Conservation (phyloP, 2,329 filamentous ascomycete genomes). For the Fusarium devonianum region DNA sequence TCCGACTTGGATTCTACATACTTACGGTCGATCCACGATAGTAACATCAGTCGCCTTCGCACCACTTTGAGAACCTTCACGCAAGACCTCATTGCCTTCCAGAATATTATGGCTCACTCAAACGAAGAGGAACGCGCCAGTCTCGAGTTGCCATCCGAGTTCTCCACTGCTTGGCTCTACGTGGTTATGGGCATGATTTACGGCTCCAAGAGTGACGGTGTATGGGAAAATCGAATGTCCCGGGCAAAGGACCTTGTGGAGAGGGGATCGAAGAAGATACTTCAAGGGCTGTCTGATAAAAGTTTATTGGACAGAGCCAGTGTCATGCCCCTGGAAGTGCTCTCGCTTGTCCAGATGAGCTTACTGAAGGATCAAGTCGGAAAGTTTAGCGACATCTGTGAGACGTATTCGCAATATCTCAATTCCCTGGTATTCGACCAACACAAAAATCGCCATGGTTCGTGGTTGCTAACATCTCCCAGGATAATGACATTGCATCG, state of each 20-base stretch:
- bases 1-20: slow-evolving; percentile 4
- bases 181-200: slow-evolving; percentile 49
- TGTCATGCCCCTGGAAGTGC: slow-evolving; percentile 52
- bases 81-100: slow-evolving; percentile 40
- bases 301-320: slow-evolving; percentile 48
- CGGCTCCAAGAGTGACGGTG: slow-evolving; percentile 26
- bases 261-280: slow-evolving; percentile 48
- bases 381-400: slow-evolving; percentile 48
- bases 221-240: slow-evolving; percentile 43
- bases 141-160: slow-evolving; percentile 46
- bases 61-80: slow-evolving; percentile 35
- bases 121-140: slow-evolving; percentile 39
- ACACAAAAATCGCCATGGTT: too few species aligned
- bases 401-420: slow-evolving; percentile 54
- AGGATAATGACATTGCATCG: slow-evolving; percentile 52
- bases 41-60: slow-evolving; percentile 22
- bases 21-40: slow-evolving; percentile 2
- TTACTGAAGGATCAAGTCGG: slow-evolving; percentile 51
- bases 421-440: slow-evolving; percentile 47
- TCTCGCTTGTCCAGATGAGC: slow-evolving; percentile 50
- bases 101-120: slow-evolving; percentile 41
- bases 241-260: slow-evolving; percentile 44
- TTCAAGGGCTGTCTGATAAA: slow-evolving; percentile 44
- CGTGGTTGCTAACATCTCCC: slow-evolving; percentile 20
- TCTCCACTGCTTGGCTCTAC: slow-evolving; percentile 53